Evolutionary conservation across 768 basidiomycete species (phyloP), one percentile per base, ranked within the genome.

Genomic region (Kwoniella mangroviensis): DNA sequence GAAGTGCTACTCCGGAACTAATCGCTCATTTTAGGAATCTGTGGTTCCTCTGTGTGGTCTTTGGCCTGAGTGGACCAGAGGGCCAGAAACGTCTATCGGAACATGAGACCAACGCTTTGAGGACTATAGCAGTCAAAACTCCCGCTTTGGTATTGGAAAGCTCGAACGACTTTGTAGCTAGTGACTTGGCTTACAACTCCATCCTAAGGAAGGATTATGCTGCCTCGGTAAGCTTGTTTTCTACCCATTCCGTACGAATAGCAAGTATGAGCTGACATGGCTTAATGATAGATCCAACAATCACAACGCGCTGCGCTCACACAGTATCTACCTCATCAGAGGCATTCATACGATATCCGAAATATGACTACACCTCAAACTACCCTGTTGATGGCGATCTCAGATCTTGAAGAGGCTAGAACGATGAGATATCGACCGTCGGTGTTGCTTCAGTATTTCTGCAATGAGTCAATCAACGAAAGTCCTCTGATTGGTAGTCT

Each of bases 31-130:
- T 97, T 87, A 88, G 94, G 54, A 94, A 93, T 77, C 86, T 94
- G 84, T 99, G 96, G 96, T 94, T 95, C 83, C 84, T 98, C 21
- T 94, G 92, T 79, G 88, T 92, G 26, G 87, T 96, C 17, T 94
- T 96, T 76, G 88, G 90, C 22, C 91, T 98, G 74, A 90, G 92
- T 2, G 72, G 72, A n/a, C 59, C 55, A 19, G 65, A 66, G 10
- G 66, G 75, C 21, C 68, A 86, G 24, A 89, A 90, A 1, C 90
- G 91, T 63, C 26, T 76, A 49, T 65, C 70, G 11, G 88, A 90
- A 54, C 93, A 93, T 91, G 87, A 92, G 59, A 85, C 86, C 54
- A 89, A 91, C 40, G 90, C 92, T 1, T 85, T 97, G 19, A 86
- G 87, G 40, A 88, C 90, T 9, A 93, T 97, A 70, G 93, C 96